A percentile compares a stretch with the other conserved stretches of the same genome.
Conservation (phyloP, 345 rosid species). For the Nephelium lappaceum region DNA sequence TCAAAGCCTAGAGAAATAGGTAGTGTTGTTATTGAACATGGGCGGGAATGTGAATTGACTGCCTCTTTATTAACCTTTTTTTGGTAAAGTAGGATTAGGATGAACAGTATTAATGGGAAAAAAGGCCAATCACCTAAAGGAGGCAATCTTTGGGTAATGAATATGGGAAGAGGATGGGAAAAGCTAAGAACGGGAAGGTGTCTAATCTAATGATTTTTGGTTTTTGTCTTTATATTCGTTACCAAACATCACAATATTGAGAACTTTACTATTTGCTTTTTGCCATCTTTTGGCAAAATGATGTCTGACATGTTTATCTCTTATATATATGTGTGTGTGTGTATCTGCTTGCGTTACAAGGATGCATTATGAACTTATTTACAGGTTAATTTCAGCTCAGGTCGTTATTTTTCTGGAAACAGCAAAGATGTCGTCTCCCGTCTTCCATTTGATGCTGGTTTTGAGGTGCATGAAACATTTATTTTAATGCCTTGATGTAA, state of each 20-base stretch:
- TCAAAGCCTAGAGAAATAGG: neutral
- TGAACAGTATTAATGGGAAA: neutral
- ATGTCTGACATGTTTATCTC: neutral
- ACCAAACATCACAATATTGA: neutral
- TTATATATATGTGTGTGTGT: neutral
- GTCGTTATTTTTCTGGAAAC: conserved; percentile 74
- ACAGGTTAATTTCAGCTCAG: conserved; percentile 97
- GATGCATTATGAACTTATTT: conserved; percentile 24
- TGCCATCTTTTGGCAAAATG: neutral
- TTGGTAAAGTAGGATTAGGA: neutral
- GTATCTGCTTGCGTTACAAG: conserved; percentile 12
- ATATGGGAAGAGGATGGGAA: neutral
- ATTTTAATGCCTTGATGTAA: neutral
- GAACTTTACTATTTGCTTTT: neutral
- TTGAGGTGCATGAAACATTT: conserved; percentile 57
- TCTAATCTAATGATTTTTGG: neutral
- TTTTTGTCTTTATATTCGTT: conserved; percentile 11
- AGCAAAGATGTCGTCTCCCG: conserved; percentile 41
- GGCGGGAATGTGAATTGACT: neutral
- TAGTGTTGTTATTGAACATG: neutral
- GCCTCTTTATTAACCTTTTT: neutral
- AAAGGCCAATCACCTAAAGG: neutral
- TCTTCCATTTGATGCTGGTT: conserved; percentile 96
- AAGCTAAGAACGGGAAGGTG: neutral
- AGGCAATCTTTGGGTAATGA: neutral